Conservation (phyloP, 83 land plant genomes). For the Diphasiastrum complanatum region DNA sequence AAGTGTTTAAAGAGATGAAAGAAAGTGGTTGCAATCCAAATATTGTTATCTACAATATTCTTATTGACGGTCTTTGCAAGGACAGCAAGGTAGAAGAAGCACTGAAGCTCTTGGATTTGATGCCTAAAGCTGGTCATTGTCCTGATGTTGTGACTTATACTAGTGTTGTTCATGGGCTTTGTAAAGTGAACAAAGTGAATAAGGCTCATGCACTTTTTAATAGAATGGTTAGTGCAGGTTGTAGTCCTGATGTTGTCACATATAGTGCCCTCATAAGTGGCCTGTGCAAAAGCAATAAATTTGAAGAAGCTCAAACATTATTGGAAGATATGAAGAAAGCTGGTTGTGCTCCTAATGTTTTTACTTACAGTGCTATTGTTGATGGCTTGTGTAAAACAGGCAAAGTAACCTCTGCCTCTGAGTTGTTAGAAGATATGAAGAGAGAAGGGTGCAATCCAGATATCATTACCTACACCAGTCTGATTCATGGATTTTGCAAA, state of each 20-base stretch:
- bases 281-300: neutral
- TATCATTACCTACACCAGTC: neutral
- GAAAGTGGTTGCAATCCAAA: neutral
- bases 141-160: neutral
- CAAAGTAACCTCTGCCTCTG: neutral
- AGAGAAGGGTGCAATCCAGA: neutral
- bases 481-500: neutral
- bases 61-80: constrained; percentile 5
- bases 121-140: neutral
- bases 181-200: neutral
- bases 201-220: neutral
- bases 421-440: neutral
- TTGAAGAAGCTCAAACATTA: neutral
- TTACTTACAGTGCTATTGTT: neutral
- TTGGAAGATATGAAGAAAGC: neutral
- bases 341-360: neutral
- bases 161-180: neutral
- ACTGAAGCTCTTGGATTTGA: neutral
- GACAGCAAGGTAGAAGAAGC: neutral
- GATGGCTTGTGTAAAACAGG: neutral
- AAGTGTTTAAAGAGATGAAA: neutral
- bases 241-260: neutral
- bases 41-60: neutral
- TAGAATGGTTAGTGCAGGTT: neutral
- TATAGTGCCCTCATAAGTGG: neutral